Conservation (phyloP, 2,329 filamentous ascomycete species). For the Nothophaeocryptopus gaeumannii region DNA sequence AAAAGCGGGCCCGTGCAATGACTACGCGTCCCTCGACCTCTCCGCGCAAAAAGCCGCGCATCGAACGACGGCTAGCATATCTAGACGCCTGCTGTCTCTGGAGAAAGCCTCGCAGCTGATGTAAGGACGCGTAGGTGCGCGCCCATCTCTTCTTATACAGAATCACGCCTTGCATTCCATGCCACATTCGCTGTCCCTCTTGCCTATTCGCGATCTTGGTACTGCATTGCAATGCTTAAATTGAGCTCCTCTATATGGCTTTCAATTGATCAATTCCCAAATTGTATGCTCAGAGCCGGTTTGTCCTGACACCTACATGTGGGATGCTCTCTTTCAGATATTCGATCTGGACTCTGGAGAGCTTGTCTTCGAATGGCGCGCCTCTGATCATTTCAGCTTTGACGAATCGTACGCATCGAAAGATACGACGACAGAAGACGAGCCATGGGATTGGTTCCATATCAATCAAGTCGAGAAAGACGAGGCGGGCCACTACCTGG, state of each 20-base stretch:
- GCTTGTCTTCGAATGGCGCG: constrained; percentile 57
- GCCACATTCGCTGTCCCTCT: no score
- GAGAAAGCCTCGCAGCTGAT: background rate
- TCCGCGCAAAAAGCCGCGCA: no score
- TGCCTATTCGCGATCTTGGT: no score
- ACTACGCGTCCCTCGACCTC: constrained; percentile 2
- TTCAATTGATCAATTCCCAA: constrained; percentile 10
- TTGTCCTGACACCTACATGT: constrained; percentile 27
- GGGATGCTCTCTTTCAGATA: constrained; percentile 34
- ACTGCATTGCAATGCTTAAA: background rate
- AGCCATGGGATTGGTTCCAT: constrained; percentile 55
- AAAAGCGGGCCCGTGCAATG: constrained; percentile 2
- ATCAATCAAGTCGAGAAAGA: constrained; percentile 57
- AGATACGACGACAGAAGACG: constrained; percentile 39
- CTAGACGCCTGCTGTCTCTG: background rate
- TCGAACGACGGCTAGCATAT: background rate
- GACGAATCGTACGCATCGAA: constrained; percentile 40
- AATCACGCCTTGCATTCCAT: background rate
- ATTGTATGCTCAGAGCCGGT: background rate
- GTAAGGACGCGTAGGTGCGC: background rate
- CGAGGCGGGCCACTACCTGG: constrained; percentile 50
- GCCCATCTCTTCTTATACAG: background rate
- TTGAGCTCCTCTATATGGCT: constrained; percentile 1
- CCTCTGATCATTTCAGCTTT: constrained; percentile 51
- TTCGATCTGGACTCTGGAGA: constrained; percentile 52